A percentile compares a stretch with the other conserved stretches of the same genome.
Conservation (phyloP, 225 moss, liverwort and hornwort genomes). For the Pseudoscleropodium purum region DNA sequence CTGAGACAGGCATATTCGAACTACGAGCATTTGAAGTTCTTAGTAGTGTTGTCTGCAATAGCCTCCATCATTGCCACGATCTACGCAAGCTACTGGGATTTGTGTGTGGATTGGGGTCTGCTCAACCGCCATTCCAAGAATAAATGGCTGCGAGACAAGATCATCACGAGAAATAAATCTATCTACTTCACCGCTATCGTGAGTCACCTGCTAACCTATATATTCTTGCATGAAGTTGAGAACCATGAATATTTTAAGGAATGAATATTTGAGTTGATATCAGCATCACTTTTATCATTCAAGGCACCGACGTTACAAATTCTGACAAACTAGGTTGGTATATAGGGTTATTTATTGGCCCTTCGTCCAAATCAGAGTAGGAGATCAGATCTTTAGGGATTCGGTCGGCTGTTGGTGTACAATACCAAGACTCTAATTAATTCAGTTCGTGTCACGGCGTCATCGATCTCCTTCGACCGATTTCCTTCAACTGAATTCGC, state of each 20-base stretch:
- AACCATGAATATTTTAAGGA: not conserved
- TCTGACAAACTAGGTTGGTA: not conserved
- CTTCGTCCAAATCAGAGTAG: not conserved
- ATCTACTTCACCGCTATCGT: constrained; percentile 7
- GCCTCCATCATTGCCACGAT: constrained; percentile 55
- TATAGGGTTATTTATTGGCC: not conserved
- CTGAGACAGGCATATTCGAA: constrained; percentile 37
- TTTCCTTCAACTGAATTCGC: not conserved
- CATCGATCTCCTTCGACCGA: not conserved
- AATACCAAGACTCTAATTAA: not conserved
- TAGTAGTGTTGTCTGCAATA: constrained; percentile 4
- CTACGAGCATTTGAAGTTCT: not conserved
- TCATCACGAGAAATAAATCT: constrained; percentile 45
- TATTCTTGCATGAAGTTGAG: not conserved
- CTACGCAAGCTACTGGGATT: constrained; percentile 66
- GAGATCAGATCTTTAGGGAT: not conserved
- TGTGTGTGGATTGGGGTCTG: constrained; percentile 72
- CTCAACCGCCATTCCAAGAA: constrained; percentile 43
- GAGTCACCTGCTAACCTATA: not conserved
- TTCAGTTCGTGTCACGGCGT: not conserved
- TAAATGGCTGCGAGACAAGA: constrained; percentile 65
- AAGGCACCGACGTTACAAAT: not conserved
- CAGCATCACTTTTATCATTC: not conserved
- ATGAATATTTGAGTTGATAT: not conserved
- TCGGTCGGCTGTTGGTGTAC: not conserved